A percentile compares a stretch with the other conserved stretches of the same genome.
These are phyloP conservation scores for Citrus mangshanensis DNA, from an alignment of 345 rosid genomes.

Conservation along the genomic window DNA sequence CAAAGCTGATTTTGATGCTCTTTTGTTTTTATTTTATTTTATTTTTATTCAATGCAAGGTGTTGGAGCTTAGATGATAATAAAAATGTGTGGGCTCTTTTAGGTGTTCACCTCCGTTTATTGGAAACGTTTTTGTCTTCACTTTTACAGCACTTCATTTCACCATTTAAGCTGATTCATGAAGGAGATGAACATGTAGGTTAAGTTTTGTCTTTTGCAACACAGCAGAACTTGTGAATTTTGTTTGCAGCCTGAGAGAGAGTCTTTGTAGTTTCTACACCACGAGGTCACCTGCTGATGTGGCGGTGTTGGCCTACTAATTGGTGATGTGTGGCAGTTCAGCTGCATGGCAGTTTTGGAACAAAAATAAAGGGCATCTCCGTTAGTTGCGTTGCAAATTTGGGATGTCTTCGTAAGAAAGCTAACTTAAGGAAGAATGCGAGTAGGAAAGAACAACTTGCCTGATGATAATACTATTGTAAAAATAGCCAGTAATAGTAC, in stretches of 20 bases:
- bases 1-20: slow-evolving; percentile 2
- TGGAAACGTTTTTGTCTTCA: background rate
- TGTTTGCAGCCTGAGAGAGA: background rate
- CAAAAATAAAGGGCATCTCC: no score
- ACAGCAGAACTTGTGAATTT: background rate
- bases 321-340: no score
- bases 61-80: background rate
- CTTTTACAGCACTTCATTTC: background rate
- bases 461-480: no score
- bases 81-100: background rate
- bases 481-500: no score
- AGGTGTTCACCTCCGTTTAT: background rate
- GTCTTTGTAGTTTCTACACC: no score
- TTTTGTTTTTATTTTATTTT: background rate
- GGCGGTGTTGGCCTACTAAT: no score
- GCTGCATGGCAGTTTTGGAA: no score
- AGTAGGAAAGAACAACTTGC: no score
- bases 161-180: background rate
- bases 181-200: background rate
- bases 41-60: background rate
- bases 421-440: no score
- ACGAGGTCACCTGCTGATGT: no score
- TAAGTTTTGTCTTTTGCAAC: background rate
- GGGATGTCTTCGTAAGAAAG: no score
- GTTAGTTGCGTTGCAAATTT: no score